These are phyloP conservation scores for Penicillium aurantiogriseum DNA, from an alignment of 2,329 filamentous ascomycete species.

Conservation along the genomic window DNA sequence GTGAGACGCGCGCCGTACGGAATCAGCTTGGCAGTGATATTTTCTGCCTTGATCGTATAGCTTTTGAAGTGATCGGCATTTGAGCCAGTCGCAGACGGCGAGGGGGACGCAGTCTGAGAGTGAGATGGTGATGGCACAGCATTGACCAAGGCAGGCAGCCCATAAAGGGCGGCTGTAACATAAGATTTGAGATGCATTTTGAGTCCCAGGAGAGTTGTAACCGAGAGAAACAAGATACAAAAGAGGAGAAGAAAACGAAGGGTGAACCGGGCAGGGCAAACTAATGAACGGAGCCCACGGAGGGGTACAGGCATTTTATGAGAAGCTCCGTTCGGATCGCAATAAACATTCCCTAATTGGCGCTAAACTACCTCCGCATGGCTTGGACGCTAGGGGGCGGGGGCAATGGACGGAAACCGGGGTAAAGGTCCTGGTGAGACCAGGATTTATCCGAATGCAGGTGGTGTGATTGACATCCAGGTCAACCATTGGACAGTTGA, in stretches of 20 bases:
- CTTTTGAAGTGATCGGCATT: conserved; percentile 37
- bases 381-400: conserved; percentile 25
- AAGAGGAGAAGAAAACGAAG: conserved; percentile 30
- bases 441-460: conserved; percentile 25
- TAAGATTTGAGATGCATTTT: conserved; percentile 40
- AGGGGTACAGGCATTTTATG: conserved; percentile 27
- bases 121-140: conserved; percentile 16
- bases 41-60: conserved; percentile 48
- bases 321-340: conserved; percentile 13
- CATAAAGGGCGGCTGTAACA: conserved; percentile 34
- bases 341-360: conserved; percentile 17
- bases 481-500: conserved; percentile 12
- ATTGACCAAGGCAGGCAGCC: conserved; percentile 31
- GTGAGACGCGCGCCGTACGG: conserved; percentile 50
- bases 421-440: conserved; percentile 17
- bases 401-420: conserved; percentile 18
- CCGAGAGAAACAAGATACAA: conserved; percentile 30
- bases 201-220: conserved; percentile 30
- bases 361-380: conserved; percentile 22
- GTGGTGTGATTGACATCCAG: conserved; percentile 11
- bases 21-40: conserved; percentile 50
- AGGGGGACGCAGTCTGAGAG: conserved; percentile 4
- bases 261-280: conserved; percentile 31
- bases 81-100: conserved; percentile 13
- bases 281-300: conserved; percentile 27